Base-by-base conservation (phyloP, 208 protist genomes). In the Leishmania braziliensis region DNA sequence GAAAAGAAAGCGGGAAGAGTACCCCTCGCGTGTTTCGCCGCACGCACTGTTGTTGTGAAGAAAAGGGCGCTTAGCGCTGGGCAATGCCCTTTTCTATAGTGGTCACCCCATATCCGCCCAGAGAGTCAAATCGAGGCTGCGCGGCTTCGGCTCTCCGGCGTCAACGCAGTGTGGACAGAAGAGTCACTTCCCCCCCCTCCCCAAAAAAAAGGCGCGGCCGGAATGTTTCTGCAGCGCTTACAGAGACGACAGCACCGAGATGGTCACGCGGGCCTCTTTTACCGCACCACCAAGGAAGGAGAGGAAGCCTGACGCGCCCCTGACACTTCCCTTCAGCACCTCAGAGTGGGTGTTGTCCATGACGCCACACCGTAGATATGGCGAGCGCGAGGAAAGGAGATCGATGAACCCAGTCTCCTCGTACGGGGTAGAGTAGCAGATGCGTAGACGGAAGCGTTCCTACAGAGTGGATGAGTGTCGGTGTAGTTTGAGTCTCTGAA, bases 161-260 rank as follows among this genome's bases (percentile, higher is more conserved):
- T 2, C 36, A 39, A 39, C 36, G 36, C 36, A 39, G 36, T 39
- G 36, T 39, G 36, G 1, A 39, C 36, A 39, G 36, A 2, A 39
- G 36, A 39, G 36, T 39, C 36, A 2, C 36, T 33, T 33, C 36
- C 0, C 36, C 36, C 36, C 36, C 36, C n/a, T n/a, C 36, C 36
- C 36, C 0, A 82, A 23, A 6, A 39, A 82, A 23, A 6, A 77
- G 10, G 1, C 51, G 6, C 69, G 53, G 70, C 51, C 78, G 51
- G 70, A 16, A 33, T 82, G 69, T 26, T 76, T 53, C 18, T n/a
- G 56, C 16, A 77, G 56, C 23, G 78, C 70, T 2, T 81, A 0
- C 63, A 62, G 33, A 53, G 76, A 70, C 4, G 66, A 77, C 53
- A 81, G 39, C 77, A 72, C 81, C 26, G 77, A 75, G 10, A 63